Percentiles rank a stretch among this genome's conserved stretches.
phyloP scores from a whole-genome alignment of 2,329 filamentous ascomycete species.

The Bisporella sp. region DNA sequence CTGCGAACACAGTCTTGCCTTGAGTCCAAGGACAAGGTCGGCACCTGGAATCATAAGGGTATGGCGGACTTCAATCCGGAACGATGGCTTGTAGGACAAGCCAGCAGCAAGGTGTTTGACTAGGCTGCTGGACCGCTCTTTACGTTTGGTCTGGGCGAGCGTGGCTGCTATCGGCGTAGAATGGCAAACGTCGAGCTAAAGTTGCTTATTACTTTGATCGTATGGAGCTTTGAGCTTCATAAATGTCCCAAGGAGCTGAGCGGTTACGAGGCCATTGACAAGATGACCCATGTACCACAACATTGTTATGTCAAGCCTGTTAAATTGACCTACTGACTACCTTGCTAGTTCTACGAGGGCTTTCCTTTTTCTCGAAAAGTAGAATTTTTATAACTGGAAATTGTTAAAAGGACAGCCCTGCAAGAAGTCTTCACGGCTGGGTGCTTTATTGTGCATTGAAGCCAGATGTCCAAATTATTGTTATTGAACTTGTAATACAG shows the following conservation, averaged over 20 bases:
- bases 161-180: conserved; percentile 33
- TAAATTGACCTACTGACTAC: no score
- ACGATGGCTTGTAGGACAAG: conserved; percentile 25
- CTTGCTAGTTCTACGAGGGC: no score
- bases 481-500: no score
- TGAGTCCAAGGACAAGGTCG: conserved; percentile 12
- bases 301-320: conserved; percentile 4
- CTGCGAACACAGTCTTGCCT: background rate
- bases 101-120: conserved; percentile 22
- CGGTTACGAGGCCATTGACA: conserved; percentile 4
- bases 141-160: conserved; percentile 30
- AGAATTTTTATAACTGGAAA: no score
- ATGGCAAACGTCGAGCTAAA: conserved; percentile 31
- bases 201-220: conserved; percentile 5
- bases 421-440: no score
- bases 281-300: conserved; percentile 4
- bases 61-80: conserved; percentile 30
- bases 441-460: no score
- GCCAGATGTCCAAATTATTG: no score
- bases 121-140: conserved; percentile 29
- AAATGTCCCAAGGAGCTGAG: conserved; percentile 3
- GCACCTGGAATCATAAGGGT: conserved; percentile 21
- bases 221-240: conserved; percentile 10
- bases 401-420: no score
- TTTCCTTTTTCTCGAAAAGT: no score